phyloP scores from a whole-genome alignment of 2,329 filamentous ascomycete species.

The Botrytis cinerea region DNA sequence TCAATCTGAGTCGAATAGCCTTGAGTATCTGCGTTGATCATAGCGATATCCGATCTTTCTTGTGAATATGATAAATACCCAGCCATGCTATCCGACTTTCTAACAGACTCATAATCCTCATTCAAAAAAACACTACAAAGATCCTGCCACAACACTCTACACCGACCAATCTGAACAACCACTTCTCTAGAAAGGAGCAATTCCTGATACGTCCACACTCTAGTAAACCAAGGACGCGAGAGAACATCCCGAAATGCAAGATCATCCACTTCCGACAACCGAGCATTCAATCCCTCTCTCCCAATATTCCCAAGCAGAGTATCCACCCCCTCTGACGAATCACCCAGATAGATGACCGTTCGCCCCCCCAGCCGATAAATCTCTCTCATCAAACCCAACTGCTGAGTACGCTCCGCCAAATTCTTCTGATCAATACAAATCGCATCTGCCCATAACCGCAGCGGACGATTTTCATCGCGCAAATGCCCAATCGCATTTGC shows the following conservation, averaged over 20 bases:
- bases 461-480: background rate
- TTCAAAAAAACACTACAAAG: background rate
- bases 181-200: background rate
- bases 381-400: background rate
- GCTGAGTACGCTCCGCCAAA: background rate
- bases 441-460: background rate
- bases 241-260: background rate
- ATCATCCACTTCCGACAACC: background rate
- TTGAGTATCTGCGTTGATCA: background rate
- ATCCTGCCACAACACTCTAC: background rate
- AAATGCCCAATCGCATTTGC: background rate
- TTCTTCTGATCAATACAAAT: background rate
- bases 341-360: background rate
- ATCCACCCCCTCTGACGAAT: background rate
- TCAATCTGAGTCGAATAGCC: background rate
- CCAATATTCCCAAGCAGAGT: background rate
- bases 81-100: background rate
- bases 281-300: background rate
- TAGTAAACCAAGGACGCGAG: background rate
- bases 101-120: background rate
- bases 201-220: slow-evolving; percentile 15
- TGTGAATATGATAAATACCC: background rate
- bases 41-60: background rate
- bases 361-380: background rate
- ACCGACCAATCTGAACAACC: background rate